Conservation (phyloP, 1,139 yeast species). For the Saccharomyces pastorianus region DNA sequence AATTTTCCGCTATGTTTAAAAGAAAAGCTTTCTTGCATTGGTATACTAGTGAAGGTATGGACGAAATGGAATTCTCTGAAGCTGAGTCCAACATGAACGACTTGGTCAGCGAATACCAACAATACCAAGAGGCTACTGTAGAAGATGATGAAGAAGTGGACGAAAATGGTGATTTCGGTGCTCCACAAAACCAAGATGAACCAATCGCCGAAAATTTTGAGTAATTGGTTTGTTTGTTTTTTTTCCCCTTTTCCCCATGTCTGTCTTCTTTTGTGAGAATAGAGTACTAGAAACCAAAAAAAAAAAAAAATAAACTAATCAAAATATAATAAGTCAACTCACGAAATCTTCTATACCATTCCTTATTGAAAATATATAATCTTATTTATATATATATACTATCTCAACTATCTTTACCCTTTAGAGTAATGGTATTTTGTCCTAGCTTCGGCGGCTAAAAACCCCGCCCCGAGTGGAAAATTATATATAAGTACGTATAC, state of each 20-base stretch:
- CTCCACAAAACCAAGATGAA: constrained; percentile 47
- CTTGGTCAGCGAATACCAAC: constrained; percentile 82
- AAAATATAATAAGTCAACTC: not conserved
- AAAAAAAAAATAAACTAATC: not conserved
- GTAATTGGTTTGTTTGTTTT: constrained; percentile 8
- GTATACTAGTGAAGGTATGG: constrained; percentile 95
- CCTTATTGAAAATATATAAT: not conserved
- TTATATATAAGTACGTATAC: too few species aligned
- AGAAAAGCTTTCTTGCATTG: constrained; percentile 94
- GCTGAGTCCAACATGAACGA: constrained; percentile 79
- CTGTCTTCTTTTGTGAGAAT: not conserved
- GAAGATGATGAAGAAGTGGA: constrained; percentile 61
- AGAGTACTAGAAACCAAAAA: not conserved
- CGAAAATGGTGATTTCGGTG: constrained; percentile 56
- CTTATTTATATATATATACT: not conserved
- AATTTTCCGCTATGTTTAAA: constrained; percentile 85
- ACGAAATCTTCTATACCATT: not conserved
- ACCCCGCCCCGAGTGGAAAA: not conserved
- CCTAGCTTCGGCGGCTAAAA: not conserved
- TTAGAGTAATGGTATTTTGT: not conserved
- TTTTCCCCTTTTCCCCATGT: not conserved
- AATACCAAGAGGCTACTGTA: constrained; percentile 77
- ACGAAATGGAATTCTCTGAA: constrained; percentile 85
- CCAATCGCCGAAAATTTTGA: constrained; percentile 29
- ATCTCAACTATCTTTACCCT: not conserved